These are phyloP conservation scores for Irpex rosettiformis DNA, from an alignment of 1,284 basidiomycete genomes.

Conservation along the genomic window DNA sequence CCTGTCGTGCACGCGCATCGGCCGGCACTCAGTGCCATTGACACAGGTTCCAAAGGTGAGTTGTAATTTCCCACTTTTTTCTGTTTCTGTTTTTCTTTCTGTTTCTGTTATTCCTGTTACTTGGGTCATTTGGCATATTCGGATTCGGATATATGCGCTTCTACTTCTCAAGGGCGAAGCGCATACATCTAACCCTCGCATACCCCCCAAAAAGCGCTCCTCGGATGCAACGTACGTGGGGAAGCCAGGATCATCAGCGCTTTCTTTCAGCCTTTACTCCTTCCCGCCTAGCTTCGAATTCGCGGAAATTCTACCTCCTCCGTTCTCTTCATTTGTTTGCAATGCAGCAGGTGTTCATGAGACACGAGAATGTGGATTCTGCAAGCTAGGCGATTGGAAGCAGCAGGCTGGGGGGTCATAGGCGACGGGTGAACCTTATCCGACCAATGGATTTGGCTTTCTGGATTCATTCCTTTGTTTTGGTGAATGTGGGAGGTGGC, in stretches of 20 bases:
- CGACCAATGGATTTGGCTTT: neutral
- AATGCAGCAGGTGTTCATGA: neutral
- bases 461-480: neutral
- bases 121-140: no score
- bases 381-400: neutral
- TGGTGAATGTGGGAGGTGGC: neutral
- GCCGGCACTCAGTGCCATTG: constrained; percentile 14
- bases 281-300: neutral
- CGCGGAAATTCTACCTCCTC: neutral
- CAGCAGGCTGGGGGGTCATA: neutral
- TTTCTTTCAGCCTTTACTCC: neutral
- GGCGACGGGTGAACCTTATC: neutral
- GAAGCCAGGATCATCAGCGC: neutral
- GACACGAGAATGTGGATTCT: neutral
- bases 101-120: neutral
- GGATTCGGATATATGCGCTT: neutral
- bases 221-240: no score
- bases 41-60: constrained; percentile 7
- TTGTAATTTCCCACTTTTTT: neutral
- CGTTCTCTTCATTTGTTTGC: neutral
- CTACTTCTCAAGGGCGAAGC: neutral
- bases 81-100: neutral
- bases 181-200: neutral
- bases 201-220: no score
- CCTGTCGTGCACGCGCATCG: constrained; percentile 33